These are phyloP conservation scores for Bretschneidera sinensis DNA, from an alignment of 345 rosid species.

Conservation along the genomic window DNA sequence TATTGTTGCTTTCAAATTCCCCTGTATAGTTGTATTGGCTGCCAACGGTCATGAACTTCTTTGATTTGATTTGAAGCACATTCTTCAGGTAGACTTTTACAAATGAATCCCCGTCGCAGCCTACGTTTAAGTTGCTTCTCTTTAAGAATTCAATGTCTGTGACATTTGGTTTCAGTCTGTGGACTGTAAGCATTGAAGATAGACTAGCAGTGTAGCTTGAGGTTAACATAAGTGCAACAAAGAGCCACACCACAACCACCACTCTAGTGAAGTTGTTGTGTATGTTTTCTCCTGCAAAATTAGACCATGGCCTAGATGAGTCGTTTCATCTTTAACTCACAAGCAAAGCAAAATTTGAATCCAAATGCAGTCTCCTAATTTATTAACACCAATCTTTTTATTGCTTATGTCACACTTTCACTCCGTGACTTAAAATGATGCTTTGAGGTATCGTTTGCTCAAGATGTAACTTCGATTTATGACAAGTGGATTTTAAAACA, in stretches of 20 bases:
- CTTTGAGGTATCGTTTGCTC: too few species aligned
- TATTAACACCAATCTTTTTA: too few species aligned
- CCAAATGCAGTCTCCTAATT: too few species aligned
- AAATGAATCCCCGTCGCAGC: constrained; percentile 48
- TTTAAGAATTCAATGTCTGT: constrained; percentile 32
- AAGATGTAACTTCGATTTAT: too few species aligned
- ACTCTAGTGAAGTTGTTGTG: constrained; percentile 33
- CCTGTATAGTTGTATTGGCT: constrained; percentile 20
- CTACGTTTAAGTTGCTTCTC: constrained; percentile 30
- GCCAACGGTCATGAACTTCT: constrained; percentile 16
- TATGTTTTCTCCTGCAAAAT: constrained; percentile 40
- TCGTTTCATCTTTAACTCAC: neutral
- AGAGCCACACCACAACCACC: constrained; percentile 54
- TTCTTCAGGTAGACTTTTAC: constrained; percentile 29
- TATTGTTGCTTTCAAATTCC: constrained; percentile 22
- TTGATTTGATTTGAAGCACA: constrained; percentile 23
- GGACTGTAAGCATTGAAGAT: constrained; percentile 52
- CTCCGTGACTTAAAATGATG: too few species aligned
- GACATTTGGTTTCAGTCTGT: constrained; percentile 26
- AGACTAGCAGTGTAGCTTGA: constrained; percentile 63
- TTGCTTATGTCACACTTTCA: too few species aligned
- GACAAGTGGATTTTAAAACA: too few species aligned
- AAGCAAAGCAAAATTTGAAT: too few species aligned
- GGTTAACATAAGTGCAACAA: constrained; percentile 47
- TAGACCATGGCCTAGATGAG: too few species aligned